phyloP scores from a whole-genome alignment of 1,284 basidiomycete genomes.

The Moesziomyces aphidis region DNA sequence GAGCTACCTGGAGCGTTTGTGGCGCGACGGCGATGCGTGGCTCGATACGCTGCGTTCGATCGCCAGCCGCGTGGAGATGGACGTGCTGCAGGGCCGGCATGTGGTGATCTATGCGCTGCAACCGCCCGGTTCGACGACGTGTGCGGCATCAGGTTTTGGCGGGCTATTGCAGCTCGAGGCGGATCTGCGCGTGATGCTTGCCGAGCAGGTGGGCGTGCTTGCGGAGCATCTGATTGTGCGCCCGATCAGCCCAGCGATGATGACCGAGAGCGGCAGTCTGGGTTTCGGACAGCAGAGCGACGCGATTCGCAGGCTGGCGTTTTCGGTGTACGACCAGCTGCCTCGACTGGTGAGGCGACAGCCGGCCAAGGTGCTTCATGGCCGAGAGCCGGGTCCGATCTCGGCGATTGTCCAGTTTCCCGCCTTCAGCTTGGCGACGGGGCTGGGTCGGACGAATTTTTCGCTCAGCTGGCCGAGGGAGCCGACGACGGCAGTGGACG shows the following conservation, averaged over 20 bases:
- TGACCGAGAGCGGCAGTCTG: conserved; percentile 40
- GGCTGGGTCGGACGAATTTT: conserved; percentile 9
- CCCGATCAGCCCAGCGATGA: conserved; percentile 30
- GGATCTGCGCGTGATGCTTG: conserved; percentile 36
- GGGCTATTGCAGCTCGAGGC: conserved; percentile 40
- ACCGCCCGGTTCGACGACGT: conserved; percentile 14
- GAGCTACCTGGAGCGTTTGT: conserved; percentile 37
- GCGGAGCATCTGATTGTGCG: conserved; percentile 46
- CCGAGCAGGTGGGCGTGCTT: conserved; percentile 36
- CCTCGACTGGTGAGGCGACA: conserved; percentile 32
- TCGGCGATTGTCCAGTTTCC: conserved; percentile 49
- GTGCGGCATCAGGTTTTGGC: conserved; percentile 15
- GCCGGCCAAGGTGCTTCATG: conserved; percentile 44
- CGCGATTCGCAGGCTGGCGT: conserved; percentile 28
- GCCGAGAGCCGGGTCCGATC: conserved; percentile 23
- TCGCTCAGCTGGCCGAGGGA: conserved; percentile 23
- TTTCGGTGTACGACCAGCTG: conserved; percentile 53
- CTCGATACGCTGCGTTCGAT: conserved; percentile 46
- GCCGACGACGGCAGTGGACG: conserved; percentile 25
- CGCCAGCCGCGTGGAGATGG: conserved; percentile 26
- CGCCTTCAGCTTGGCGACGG: conserved; percentile 31
- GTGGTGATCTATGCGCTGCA: conserved; percentile 52
- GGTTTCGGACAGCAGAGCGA: conserved; percentile 27
- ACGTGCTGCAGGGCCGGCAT: conserved; percentile 42
- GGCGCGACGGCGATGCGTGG: conserved; percentile 39